Evolutionary conservation across 768 basidiomycete genomes (phyloP), one percentile per base, ranked within the genome.

Genomic region (Trametes cubensis): DNA sequence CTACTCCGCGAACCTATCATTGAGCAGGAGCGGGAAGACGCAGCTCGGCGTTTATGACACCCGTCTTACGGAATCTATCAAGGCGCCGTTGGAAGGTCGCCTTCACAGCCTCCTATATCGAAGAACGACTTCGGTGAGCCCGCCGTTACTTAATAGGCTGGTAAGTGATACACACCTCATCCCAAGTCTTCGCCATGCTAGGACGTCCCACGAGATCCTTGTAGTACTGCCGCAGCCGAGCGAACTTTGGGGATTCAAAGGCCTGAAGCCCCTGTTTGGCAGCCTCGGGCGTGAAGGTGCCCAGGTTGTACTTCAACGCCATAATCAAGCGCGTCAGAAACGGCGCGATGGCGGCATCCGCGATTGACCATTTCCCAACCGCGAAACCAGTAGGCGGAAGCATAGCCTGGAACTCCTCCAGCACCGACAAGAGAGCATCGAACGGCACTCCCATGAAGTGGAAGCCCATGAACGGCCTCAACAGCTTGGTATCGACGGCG

Each of bases 311-410:
- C 67, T 74, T 72, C 39, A 84, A 62, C 21, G 69, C 48, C 0
- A 83, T 60, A 28, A 80, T 75, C 44, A 81, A 60, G n/a, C 88
- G 77, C 17, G 78, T 83, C 11, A 87, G 66, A 77, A 88, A 84
- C 0, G 88, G 85, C 2, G 79, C 74, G 20, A 87, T 67, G 0
- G 85, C 81, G 4, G 82, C 81, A 64, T 89, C 89, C 6, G 87
- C 88, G 53, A 83, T 82, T 18, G 80, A 84, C 69, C 79, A 89
- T n/a, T 73, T 69, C 4, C 76, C 77, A 14, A 75, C 53, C 2
- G 66, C 83, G 46, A 75, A 85, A 20, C 81, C 82, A 38, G 79
- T 75, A 5, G 69, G 66, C 0, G 83, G 81, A 23, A 90, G 75
- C 23, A 82, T 72, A 6, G 61, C 67, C 69, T 88, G 86, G 25